These are phyloP conservation scores for Ophiocordyceps australis DNA, from an alignment of 2,329 filamentous ascomycete species.

Conservation along the genomic window DNA sequence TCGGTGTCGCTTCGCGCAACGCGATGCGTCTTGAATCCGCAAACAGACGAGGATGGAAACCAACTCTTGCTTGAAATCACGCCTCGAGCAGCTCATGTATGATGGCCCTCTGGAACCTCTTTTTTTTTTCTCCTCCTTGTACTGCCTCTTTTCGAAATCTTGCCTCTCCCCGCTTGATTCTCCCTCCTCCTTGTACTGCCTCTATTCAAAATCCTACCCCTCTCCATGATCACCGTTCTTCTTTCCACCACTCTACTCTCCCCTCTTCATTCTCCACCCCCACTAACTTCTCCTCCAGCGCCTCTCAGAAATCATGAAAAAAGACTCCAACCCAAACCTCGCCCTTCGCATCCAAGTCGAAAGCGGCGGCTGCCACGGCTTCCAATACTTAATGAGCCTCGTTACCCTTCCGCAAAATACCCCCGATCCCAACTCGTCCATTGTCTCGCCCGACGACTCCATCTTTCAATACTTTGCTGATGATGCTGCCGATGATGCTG, in stretches of 20 bases:
- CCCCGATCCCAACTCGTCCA: slow-evolving; percentile 13
- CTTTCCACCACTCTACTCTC: not conserved
- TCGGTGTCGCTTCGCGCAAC: slow-evolving; percentile 21
- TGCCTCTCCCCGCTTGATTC: no score
- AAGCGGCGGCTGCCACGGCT: slow-evolving; percentile 89
- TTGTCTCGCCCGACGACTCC: slow-evolving; percentile 59
- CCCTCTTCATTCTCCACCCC: not conserved
- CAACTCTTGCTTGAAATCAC: slow-evolving; percentile 73
- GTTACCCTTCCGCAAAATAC: slow-evolving; percentile 36
- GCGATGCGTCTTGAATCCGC: slow-evolving; percentile 46
- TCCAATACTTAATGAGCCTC: slow-evolving; percentile 90
- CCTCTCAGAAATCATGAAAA: slow-evolving; percentile 57
- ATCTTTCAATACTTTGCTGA: slow-evolving; percentile 56
- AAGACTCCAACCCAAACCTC: slow-evolving; percentile 57
- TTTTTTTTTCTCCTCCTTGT: no score
- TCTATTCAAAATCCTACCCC: no score
- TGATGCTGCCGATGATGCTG: slow-evolving; percentile 16
- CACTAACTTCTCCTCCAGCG: slow-evolving; percentile 24
- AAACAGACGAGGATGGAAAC: slow-evolving; percentile 67
- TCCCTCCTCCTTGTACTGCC: no score
- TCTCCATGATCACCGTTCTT: no score
- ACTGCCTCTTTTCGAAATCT: no score
- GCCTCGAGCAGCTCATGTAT: slow-evolving; percentile 59
- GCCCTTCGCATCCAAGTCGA: slow-evolving; percentile 86
- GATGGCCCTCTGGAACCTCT: slow-evolving; percentile 6